Evolutionary conservation across 345 rosid species (phyloP), one percentile per base, ranked within the genome.

Genomic region (Aquilaria malaccensis): DNA sequence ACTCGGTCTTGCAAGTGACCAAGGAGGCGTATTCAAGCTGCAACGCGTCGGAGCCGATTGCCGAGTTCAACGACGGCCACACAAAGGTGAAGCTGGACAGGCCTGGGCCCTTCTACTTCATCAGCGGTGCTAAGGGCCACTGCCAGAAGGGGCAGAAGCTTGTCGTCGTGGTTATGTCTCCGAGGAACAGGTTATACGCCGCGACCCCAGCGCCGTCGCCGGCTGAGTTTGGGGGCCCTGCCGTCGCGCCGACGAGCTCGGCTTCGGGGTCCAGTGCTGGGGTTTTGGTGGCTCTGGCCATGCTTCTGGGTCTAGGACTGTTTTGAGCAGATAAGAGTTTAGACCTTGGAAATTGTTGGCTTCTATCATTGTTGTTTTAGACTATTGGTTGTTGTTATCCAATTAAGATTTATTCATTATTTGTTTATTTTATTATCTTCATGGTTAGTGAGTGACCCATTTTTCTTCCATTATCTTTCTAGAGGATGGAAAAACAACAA

Each of bases 131-230:
- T 0, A 64, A 77, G 69, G 96, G 83, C 2, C 83, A 79, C 68
- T 90, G 98, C 33, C 81, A 79, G 67, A 81, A 89, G 68, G 92
- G 94, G 0, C 89, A 89, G 83, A 89, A 85, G 81, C 31, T 93
- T 62, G 56, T 76, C 9, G 79, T 90, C 3, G 86, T 87, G 6
- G 97, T 90, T 46, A 4, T 89, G 64, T 63, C 87, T 31, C 65
- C 61, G 10, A 79, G 70, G 69, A 63, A 67, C 10, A 72, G 71
- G 53, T 61, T 59, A 49, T 37, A 14, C 4, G 81, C 52, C 3
- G 56, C 74, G 37, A 78, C 98, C 66, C 98, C 88, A 0, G 88
- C 96, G 6, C 94, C 94, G 55, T 80, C 98, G 68, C 95, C 96
- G 0, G 70, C 48, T 4, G 87, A 74, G 56, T 46, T 72, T 0